Percentiles rank a stretch among this genome's conserved stretches.
phyloP scores from a whole-genome alignment of 331 rosid species.

The Telfairia occidentalis region DNA sequence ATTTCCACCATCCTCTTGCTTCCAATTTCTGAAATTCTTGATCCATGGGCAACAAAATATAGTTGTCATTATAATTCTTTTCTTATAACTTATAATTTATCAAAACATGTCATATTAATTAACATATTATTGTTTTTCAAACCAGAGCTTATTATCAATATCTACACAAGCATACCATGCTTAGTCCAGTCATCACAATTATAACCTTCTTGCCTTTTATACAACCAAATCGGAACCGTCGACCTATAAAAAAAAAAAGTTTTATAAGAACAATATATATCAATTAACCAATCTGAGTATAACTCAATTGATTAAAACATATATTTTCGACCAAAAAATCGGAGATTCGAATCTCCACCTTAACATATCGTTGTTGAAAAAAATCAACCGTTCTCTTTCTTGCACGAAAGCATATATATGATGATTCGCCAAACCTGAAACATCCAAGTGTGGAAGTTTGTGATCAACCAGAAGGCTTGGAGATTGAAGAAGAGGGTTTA shows the following conservation, averaged over 20 bases:
- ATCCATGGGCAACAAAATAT: too few relatives aligned
- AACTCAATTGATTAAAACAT: too few relatives aligned
- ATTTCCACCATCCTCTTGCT: not conserved
- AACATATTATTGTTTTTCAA: not conserved
- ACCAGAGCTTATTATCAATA: not conserved
- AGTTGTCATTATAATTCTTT: too few relatives aligned
- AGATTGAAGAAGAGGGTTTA: conserved; percentile 65
- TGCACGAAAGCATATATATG: not conserved
- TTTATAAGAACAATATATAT: not conserved
- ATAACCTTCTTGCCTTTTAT: conserved; percentile 37
- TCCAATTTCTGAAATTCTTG: not conserved
- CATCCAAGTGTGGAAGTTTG: conserved; percentile 36
- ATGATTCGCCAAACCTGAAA: conserved; percentile 23
- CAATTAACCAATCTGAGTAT: too few relatives aligned
- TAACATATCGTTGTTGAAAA: too few relatives aligned
- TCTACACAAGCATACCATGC: conserved; percentile 38
- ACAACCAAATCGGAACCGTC: conserved; percentile 46
- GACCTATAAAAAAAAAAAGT: conserved; percentile 32
- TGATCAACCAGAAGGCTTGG: conserved; percentile 28
- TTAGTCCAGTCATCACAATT: conserved; percentile 49
- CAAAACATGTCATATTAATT: not conserved
- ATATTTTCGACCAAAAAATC: too few relatives aligned
- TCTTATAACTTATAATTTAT: too few relatives aligned
- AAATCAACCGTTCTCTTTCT: not conserved
- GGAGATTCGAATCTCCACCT: too few relatives aligned